Base-by-base conservation (phyloP, 352 stramenopile genomes). In the Globisporangium spiculum region DNA sequence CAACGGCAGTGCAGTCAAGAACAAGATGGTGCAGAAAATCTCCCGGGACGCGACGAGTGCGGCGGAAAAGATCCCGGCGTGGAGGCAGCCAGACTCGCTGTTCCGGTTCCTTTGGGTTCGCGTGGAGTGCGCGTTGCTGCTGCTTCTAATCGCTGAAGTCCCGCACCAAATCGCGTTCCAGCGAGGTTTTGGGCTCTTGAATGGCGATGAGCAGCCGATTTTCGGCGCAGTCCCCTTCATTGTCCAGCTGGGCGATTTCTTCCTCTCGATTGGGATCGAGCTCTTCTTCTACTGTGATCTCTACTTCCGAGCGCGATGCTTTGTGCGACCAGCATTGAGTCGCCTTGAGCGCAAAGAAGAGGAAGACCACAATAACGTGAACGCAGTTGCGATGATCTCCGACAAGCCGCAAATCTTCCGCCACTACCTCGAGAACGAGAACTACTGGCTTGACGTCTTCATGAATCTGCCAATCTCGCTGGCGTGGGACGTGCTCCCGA, bases 201-300 rank as follows among this genome's bases (percentile, higher is more conserved):
- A 86, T 59, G 58, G 71, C 8, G 34, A 60, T 0, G 32, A 65
- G 1, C 20, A 57, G 16, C 54, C 63, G 4, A 67, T 61, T 9
- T 66, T 72, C 26, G 78, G 73, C 5, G 75, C 79, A 0, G 81
- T 84, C 16, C 75, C 79, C 6, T 59, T 71, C 18, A 56, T 36
- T 8, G 61, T 88, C 41, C 81, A 90, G 57, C 18, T 75, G 22
- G 32, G 71, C 3, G 66, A 66, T 27, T 92, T 88, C 58, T 58
- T 72, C 8, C 32, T 72, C 1, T 61, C 75, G 1, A 9, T 84
- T 1, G n/a, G 74, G 0, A 64, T 90, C 5, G 84, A 92, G 63
- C 32, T 81, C 0, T 91, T 92, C 63, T 92, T 90, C 65, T 81
- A 85, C 24, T 56, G 65, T 0, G 83, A 92, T 36, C 66, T 86